Conservation (phyloP, 2,329 filamentous ascomycete species). For the Botrytis squamosa region DNA sequence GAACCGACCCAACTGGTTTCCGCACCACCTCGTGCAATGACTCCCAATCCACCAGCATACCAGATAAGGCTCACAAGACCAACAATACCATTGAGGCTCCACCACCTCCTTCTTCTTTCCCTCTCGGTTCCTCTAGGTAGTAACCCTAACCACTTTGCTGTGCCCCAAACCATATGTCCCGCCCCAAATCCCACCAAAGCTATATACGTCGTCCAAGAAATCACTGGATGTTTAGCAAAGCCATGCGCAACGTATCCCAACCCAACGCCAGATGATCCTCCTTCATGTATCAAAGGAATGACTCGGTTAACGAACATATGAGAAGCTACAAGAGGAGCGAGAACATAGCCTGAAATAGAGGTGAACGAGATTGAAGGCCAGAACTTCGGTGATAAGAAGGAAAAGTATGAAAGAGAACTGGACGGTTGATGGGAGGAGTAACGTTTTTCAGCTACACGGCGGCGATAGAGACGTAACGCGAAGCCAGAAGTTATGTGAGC, state of each 20-base stretch:
- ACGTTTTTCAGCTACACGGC: slow-evolving; percentile 70
- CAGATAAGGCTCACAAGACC: slow-evolving; percentile 63
- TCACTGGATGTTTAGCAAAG: slow-evolving; percentile 67
- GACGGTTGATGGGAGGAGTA: slow-evolving; percentile 67
- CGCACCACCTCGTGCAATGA: slow-evolving; percentile 70
- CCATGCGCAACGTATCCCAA: slow-evolving; percentile 83
- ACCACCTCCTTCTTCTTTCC: slow-evolving; percentile 63
- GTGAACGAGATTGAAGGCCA: slow-evolving; percentile 69
- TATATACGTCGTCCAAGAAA: slow-evolving; percentile 68
- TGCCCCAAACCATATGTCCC: slow-evolving; percentile 81
- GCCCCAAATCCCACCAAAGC: slow-evolving; percentile 65
- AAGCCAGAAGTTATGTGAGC: slow-evolving; percentile 77
- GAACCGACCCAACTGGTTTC: slow-evolving; percentile 76
- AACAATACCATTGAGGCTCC: slow-evolving; percentile 66
- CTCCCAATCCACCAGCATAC: slow-evolving; percentile 76
- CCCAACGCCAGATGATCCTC: slow-evolving; percentile 82
- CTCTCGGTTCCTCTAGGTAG: slow-evolving; percentile 57
- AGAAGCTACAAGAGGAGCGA: slow-evolving; percentile 63
- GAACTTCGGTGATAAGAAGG: slow-evolving; percentile 66
- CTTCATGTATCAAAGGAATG: slow-evolving; percentile 73
- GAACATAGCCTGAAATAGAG: slow-evolving; percentile 68
- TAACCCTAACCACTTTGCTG: slow-evolving; percentile 75
- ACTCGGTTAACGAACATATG: slow-evolving; percentile 76
- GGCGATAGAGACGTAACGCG: slow-evolving; percentile 71
- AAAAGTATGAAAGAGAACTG: slow-evolving; percentile 69